Conservation (phyloP, 202 grass and related monocot genomes). For the Dendrocalamus latiflorus region DNA sequence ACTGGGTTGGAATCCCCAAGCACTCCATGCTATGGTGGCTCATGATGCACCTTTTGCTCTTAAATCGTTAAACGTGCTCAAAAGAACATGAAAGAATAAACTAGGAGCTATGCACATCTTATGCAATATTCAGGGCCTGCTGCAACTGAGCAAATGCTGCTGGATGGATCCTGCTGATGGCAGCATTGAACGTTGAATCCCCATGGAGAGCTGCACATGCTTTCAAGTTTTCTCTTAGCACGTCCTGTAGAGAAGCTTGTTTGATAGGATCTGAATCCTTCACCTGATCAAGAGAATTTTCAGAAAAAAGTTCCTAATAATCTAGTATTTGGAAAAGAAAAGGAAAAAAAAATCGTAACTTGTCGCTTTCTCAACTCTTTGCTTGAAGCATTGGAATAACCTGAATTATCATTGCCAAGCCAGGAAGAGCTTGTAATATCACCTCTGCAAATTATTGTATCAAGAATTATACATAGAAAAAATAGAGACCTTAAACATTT, state of each 20-base stretch:
- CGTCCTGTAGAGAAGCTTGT: constrained; percentile 70
- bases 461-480: constrained; percentile 17
- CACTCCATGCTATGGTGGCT: constrained; percentile 11
- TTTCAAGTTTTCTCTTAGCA: constrained; percentile 87
- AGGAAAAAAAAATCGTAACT: constrained; percentile 7
- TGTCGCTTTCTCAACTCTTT: constrained; percentile 83
- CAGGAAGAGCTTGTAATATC: constrained; percentile 78
- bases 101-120: constrained; percentile 40
- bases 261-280: constrained; percentile 94
- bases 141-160: constrained; percentile 87
- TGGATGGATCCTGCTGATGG: constrained; percentile 85
- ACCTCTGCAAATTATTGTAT: constrained; percentile 48
- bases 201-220: constrained; percentile 82
- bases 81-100: constrained; percentile 35
- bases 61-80: background rate
- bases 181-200: constrained; percentile 78
- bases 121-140: constrained; percentile 80
- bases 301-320: constrained; percentile 11
- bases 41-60: background rate
- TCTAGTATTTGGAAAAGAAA: background rate
- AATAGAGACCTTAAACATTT: background rate
- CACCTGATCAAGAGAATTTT: constrained; percentile 50
- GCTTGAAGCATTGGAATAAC: constrained; percentile 51
- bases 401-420: constrained; percentile 48
- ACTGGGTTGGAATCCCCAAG: constrained; percentile 24